phyloP scores from a whole-genome alignment of 163 green algal species.

The Scenedesmus sp. region DNA sequence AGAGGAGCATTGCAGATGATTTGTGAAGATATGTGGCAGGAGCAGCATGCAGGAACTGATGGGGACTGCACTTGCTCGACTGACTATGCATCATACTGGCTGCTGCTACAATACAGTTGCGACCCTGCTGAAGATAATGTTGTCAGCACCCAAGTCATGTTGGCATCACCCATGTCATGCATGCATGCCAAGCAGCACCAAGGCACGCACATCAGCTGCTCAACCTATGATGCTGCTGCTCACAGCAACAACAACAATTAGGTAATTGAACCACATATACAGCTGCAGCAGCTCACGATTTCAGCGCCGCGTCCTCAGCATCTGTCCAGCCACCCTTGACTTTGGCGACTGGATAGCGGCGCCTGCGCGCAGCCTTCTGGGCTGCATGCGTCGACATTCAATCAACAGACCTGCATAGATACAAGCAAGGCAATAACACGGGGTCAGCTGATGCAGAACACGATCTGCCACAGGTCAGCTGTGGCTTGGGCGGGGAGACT shows the following conservation, averaged over 20 bases:
- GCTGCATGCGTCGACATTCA: constrained; percentile 6
- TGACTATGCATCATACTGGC: not conserved
- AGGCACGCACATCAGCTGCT: not conserved
- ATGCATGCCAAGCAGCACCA: not conserved
- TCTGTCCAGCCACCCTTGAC: constrained; percentile 80
- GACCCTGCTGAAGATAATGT: not conserved
- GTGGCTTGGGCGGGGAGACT: not conserved
- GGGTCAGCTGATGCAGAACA: not conserved
- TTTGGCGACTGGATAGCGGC: constrained; percentile 72
- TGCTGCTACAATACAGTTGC: not conserved
- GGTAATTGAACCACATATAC: not conserved
- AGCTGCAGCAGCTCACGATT: not conserved
- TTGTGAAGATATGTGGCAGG: not conserved
- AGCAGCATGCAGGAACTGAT: not conserved
- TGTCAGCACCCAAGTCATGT: not conserved
- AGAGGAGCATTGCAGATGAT: not conserved
- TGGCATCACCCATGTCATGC: not conserved
- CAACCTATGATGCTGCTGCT: too few relatives aligned
- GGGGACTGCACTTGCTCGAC: not conserved
- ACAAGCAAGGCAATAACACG: not conserved
- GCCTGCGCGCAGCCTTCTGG: constrained; percentile 11
- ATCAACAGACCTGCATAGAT: not conserved
- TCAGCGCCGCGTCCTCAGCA: constrained; percentile 71
- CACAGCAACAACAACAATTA: too few relatives aligned
- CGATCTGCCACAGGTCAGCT: constrained; percentile 6